phyloP scores from a whole-genome alignment of 176 grass and related monocot species.

The Paspalum vaginatum region DNA sequence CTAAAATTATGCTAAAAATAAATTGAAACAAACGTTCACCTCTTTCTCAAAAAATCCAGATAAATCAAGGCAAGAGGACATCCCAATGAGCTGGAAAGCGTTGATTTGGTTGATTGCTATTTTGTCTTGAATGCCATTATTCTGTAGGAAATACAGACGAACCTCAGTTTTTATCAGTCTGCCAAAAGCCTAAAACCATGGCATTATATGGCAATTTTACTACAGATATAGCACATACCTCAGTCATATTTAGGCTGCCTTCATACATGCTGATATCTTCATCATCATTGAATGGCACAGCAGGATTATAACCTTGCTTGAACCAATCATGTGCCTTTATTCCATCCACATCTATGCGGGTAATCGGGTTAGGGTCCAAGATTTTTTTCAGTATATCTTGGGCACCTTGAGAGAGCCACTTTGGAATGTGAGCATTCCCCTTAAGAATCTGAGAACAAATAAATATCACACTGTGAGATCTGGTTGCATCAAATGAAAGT shows the following conservation, averaged over 20 bases:
- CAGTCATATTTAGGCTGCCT: slow-evolving; percentile 41
- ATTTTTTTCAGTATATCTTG: slow-evolving; percentile 77
- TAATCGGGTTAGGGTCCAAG: slow-evolving; percentile 75
- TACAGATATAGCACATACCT: slow-evolving; percentile 47
- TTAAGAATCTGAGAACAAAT: slow-evolving; percentile 61
- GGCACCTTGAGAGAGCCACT: slow-evolving; percentile 76
- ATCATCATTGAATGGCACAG: slow-evolving; percentile 62
- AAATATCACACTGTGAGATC: slow-evolving; percentile 33
- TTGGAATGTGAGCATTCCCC: slow-evolving; percentile 77
- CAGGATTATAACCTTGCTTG: slow-evolving; percentile 70
- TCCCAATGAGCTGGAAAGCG: slow-evolving; percentile 95
- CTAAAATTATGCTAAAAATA: background rate
- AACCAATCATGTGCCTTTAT: slow-evolving; percentile 88
- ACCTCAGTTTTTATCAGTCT: slow-evolving; percentile 33
- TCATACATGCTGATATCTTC: slow-evolving; percentile 48
- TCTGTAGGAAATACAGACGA: slow-evolving; percentile 45
- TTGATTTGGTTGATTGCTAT: slow-evolving; percentile 75
- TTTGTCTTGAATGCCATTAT: slow-evolving; percentile 48
- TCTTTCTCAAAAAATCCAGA: slow-evolving; percentile 98
- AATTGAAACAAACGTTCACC: slow-evolving; percentile 47
- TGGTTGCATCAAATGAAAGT: slow-evolving; percentile 6
- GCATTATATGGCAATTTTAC: slow-evolving; percentile 20
- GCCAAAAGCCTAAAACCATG: slow-evolving; percentile 24
- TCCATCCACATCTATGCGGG: slow-evolving; percentile 66
- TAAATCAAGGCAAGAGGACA: slow-evolving; percentile 96